These are phyloP conservation scores for Clarireedia monteithiana DNA, from an alignment of 2,329 filamentous ascomycete species.

Conservation along the genomic window DNA sequence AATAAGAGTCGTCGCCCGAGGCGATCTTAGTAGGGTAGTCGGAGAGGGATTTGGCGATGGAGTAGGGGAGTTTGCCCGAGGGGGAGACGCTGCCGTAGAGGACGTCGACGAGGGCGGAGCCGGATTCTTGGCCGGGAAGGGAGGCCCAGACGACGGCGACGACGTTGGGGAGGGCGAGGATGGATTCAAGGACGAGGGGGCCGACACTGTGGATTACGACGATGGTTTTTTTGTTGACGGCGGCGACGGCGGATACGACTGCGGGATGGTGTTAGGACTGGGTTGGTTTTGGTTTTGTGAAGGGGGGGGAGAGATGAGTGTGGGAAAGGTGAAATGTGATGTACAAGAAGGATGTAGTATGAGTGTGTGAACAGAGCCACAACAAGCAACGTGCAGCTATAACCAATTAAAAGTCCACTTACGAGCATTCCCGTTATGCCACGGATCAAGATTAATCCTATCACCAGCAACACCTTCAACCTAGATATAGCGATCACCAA, in stretches of 20 bases:
- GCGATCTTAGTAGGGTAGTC: conserved; percentile 38
- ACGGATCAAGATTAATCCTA: conserved; percentile 57
- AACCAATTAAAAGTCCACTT: too few relatives aligned
- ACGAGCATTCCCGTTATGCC: conserved; percentile 37
- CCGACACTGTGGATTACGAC: conserved; percentile 59
- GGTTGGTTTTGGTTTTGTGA: too few relatives aligned
- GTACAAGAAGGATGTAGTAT: too few relatives aligned
- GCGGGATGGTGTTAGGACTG: too few relatives aligned
- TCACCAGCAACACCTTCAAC: conserved; percentile 39
- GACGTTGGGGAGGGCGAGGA: conserved; percentile 54
- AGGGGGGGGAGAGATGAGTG: too few relatives aligned
- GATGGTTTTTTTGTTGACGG: conserved; percentile 51
- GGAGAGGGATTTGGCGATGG: conserved; percentile 43
- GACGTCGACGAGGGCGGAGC: conserved; percentile 52
- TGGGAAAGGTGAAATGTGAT: too few relatives aligned
- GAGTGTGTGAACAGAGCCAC: too few relatives aligned
- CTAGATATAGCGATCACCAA: conserved; percentile 4
- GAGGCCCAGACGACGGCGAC: conserved; percentile 53
- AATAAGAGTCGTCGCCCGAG: conserved; percentile 28
- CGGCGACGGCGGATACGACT: conserved; percentile 49
- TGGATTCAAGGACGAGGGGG: conserved; percentile 48
- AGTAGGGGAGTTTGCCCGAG: conserved; percentile 40
- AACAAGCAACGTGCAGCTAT: too few relatives aligned
- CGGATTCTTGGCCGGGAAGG: conserved; percentile 53
- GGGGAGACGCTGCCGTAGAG: conserved; percentile 54